These are phyloP conservation scores for Malus hybrid DNA, from an alignment of 331 rosid genomes.

Conservation along the genomic window DNA sequence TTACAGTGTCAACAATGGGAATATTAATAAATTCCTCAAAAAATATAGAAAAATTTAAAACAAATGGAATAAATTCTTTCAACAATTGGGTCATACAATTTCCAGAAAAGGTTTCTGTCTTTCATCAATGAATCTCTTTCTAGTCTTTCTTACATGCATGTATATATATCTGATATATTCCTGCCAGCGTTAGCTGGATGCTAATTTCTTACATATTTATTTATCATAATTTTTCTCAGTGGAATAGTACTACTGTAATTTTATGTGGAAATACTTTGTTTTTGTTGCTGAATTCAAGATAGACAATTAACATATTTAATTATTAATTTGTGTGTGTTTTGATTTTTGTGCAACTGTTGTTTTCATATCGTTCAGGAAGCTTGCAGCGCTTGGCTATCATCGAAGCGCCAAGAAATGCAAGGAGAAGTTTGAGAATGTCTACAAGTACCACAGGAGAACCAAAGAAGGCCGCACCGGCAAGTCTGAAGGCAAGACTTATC, in stretches of 20 bases:
- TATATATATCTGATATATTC: neutral
- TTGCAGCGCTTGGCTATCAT: conserved; percentile 78
- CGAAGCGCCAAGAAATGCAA: conserved; percentile 93
- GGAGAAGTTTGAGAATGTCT: conserved; percentile 95
- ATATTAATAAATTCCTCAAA: neutral
- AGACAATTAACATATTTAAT: neutral
- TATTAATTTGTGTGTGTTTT: neutral
- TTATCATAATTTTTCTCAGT: neutral
- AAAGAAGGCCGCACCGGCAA: conserved; percentile 82
- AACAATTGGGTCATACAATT: neutral
- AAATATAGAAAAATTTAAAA: neutral
- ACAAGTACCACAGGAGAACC: conserved; percentile 91
- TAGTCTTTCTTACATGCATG: neutral
- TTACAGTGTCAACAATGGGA: neutral
- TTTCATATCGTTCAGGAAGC: conserved; percentile 45
- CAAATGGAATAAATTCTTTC: neutral
- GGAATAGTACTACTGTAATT: neutral
- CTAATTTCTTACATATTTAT: neutral
- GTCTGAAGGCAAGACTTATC: conserved; percentile 77
- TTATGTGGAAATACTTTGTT: conserved; percentile 7
- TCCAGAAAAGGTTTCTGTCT: neutral
- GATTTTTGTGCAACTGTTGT: conserved; percentile 1
- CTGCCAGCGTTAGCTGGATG: neutral
- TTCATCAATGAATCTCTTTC: neutral
- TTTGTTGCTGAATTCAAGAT: conserved; percentile 28